A percentile compares a stretch with the other conserved stretches of the same genome.
phyloP scores from a whole-genome alignment of 257 asterid species.

The Nicotiana tomentosiformis region DNA sequence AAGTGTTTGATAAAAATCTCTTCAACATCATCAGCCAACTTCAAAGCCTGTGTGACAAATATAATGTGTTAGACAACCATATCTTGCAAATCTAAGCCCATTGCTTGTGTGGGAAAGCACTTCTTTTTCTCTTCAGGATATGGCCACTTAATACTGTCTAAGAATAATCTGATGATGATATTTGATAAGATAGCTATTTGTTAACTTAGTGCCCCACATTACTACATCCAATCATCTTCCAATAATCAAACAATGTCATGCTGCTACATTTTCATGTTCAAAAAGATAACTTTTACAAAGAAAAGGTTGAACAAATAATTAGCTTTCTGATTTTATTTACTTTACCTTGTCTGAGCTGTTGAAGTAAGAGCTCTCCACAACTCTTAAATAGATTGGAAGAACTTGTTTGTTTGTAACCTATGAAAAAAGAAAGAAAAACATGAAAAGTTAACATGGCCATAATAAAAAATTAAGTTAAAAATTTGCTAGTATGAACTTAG shows the following conservation, averaged over 20 bases:
- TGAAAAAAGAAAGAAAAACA: slow-evolving; percentile 1
- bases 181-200: slow-evolving; percentile 23
- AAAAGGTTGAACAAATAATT: neutral
- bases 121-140: neutral
- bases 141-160: slow-evolving; percentile 43
- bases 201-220: neutral
- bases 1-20: slow-evolving; percentile 64
- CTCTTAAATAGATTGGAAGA: slow-evolving; percentile 81
- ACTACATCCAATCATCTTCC: slow-evolving; percentile 45
- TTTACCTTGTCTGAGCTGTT: slow-evolving; percentile 91
- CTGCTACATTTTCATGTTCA: neutral
- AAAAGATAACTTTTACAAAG: neutral
- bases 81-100: slow-evolving; percentile 39
- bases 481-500: neutral
- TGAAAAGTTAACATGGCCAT: slow-evolving; percentile 19
- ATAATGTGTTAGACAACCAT: slow-evolving; percentile 33
- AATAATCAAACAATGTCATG: slow-evolving; percentile 18
- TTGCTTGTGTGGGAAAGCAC: slow-evolving; percentile 22
- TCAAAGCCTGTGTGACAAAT: slow-evolving; percentile 43
- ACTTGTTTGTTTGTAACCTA: slow-evolving; percentile 87
- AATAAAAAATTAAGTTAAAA: neutral
- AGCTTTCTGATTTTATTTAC: neutral
- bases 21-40: slow-evolving; percentile 85
- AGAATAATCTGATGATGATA: slow-evolving; percentile 22
- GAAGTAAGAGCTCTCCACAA: slow-evolving; percentile 88